phyloP scores from a whole-genome alignment of 2,329 filamentous ascomycete genomes.

The Xylaria hypoxylon region DNA sequence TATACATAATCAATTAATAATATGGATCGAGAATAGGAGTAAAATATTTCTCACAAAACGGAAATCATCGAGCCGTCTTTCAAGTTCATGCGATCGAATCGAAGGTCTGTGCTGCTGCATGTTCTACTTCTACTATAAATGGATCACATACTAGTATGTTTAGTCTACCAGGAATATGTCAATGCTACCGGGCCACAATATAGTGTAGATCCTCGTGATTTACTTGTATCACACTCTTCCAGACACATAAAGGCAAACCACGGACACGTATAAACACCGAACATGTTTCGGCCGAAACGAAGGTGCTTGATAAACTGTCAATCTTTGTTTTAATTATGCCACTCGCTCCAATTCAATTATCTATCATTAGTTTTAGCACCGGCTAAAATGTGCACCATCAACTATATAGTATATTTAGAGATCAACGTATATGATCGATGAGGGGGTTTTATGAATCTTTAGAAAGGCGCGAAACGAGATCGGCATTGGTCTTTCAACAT shows the following conservation, averaged over 20 bases:
- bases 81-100: conserved; percentile 20
- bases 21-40: conserved; percentile 22
- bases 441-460: conserved; percentile 6
- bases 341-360: not conserved
- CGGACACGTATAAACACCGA: not conserved
- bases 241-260: conserved; percentile 5
- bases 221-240: conserved; percentile 27
- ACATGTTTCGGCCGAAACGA: conserved; percentile 15
- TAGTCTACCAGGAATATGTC: not conserved
- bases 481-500: conserved; percentile 10
- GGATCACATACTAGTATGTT: conserved; percentile 6
- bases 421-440: conserved; percentile 9
- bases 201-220: conserved; percentile 24
- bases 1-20: conserved; percentile 3
- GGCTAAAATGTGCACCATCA: not conserved
- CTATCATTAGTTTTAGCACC: not conserved
- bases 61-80: conserved; percentile 20
- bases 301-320: conserved; percentile 20
- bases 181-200: not conserved
- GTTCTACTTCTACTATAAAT: conserved; percentile 12
- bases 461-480: conserved; percentile 17
- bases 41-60: conserved; percentile 27
- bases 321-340: conserved; percentile 28
- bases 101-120: conserved; percentile 21
- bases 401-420: no score